A percentile compares a stretch with the other conserved stretches of the same genome.
phyloP scores from a whole-genome alignment of 2,329 filamentous ascomycete genomes.

The Colletotrichum lentis region DNA sequence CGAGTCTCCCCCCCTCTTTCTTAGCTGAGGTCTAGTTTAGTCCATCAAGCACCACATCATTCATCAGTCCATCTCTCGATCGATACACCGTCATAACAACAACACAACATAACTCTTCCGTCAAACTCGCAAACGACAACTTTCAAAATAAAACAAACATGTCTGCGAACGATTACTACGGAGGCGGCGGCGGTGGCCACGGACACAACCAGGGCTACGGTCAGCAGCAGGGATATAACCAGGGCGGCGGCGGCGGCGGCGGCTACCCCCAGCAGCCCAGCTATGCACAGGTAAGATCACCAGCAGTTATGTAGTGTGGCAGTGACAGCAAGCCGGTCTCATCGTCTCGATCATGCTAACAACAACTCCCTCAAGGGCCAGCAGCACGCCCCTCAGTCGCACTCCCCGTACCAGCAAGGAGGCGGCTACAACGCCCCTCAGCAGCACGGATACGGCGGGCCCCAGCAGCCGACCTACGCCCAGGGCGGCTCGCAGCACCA shows the following conservation, averaged over 20 bases:
- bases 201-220: conserved; percentile 38
- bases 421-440: conserved; percentile 35
- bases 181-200: conserved; percentile 41
- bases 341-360: background rate
- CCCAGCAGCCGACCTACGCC: conserved; percentile 34
- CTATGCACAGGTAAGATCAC: conserved; percentile 42
- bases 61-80: background rate
- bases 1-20: background rate
- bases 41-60: background rate
- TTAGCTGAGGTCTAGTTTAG: background rate
- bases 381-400: conserved; percentile 5
- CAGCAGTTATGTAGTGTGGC: background rate
- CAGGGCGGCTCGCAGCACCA: conserved; percentile 41
- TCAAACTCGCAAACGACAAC: background rate
- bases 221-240: conserved; percentile 26
- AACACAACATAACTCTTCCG: background rate
- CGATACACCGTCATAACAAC: background rate
- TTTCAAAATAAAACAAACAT: conserved; percentile 42
- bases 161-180: conserved; percentile 53
- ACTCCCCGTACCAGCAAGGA: conserved; percentile 22
- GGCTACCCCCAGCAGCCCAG: conserved; percentile 41
- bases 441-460: conserved; percentile 37
- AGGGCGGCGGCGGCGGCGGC: conserved; percentile 41
- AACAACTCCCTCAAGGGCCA: conserved; percentile 18
- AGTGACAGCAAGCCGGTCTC: background rate